Evolutionary conservation across 805 yeast genomes (phyloP).

Genomic region (Cyberlindnera amylophila): DNA sequence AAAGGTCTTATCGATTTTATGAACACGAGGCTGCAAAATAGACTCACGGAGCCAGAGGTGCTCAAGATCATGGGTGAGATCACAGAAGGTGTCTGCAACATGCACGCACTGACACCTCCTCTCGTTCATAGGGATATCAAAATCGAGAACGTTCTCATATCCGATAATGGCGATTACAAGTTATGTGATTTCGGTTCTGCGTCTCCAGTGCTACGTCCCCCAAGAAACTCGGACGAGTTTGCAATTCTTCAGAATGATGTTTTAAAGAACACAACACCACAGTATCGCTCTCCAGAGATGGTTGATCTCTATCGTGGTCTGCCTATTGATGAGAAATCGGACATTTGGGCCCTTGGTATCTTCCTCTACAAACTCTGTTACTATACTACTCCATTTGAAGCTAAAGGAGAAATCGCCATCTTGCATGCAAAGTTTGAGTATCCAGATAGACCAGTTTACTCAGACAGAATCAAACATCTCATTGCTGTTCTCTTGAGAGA

Average conservation of each 20-base stretch:
- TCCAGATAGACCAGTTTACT: conserved; percentile 54
- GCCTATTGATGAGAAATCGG: conserved; percentile 79
- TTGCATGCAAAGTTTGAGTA: conserved; percentile 50
- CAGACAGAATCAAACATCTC: conserved; percentile 58
- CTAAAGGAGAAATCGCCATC: conserved; percentile 59
- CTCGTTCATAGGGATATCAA: conserved; percentile 77
- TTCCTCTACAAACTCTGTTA: conserved; percentile 74
- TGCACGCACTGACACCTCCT: conserved; percentile 71
- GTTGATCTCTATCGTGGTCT: conserved; percentile 62
- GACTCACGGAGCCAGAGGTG: conserved; percentile 66
- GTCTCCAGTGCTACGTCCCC: conserved; percentile 59
- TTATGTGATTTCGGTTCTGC: conserved; percentile 84
- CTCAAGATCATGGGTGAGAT: conserved; percentile 65
- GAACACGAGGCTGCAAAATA: conserved; percentile 65
- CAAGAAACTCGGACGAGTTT: conserved; percentile 57
- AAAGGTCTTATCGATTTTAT: conserved; percentile 77
- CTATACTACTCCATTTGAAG: conserved; percentile 80
- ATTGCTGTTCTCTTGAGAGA: conserved; percentile 58
- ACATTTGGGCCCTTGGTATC: conserved; percentile 82
- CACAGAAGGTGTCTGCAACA: conserved; percentile 70
- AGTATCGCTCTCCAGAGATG: conserved; percentile 84
- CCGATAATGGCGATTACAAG: conserved; percentile 55
- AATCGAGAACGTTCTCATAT: conserved; percentile 73
- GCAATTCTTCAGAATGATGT: conserved; percentile 61
- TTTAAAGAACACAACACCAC: conserved; percentile 79